Base-by-base conservation (phyloP, 2,329 filamentous ascomycete species). In the Pseudocercospora fijiensis region DNA sequence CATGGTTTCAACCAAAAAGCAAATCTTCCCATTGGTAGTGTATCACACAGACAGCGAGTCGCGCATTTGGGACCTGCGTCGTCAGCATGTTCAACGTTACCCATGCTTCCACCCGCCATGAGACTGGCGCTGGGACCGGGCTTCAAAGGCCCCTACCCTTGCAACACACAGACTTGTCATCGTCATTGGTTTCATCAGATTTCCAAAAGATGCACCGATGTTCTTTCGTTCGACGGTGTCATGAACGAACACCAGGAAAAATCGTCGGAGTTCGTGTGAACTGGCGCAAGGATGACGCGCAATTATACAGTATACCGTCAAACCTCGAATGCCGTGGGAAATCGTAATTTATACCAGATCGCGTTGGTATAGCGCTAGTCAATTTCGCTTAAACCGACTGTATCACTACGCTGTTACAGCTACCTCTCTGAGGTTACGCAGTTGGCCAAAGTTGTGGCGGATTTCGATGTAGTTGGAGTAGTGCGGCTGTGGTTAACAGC, bases 1-100 rank as follows among this genome's bases (percentile, higher is more conserved):
- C 24, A 27, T n/a, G 27, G 24, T 52, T 52, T 52, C 47, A 16
- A 52, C 8, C 24, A 11, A 24, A 33, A 52, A 52, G 24, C 47
- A 52, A 24, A 52, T 52, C 24, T 3, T 28, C 10, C 26, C 33
- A 57, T 61, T 52, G 59, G 49, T 27, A 30, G 22, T 18, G 59
- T 56, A 22, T 56, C 59, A 27, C 41, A 13, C 28, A 8, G n/a
- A n/a, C n/a, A n/a, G n/a, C n/a, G n/a, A n/a, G 58, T 16, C 27
- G 47, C 22, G 47, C 47, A n/a, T 1, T 11, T 43, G 22, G 61
- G 61, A 58, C 61, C 56, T 63, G 61, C 61, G 61, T 57, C 57
- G 45, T 56, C 22, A 52, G 24, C 49, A 24, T 26, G 49, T 52
- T 24, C 49, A 52, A 52, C 49, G 49, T 52, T 27, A 18, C 16